phyloP scores from a whole-genome alignment of 768 basidiomycete genomes.

The Lanmaoa pseudosensibilis region DNA sequence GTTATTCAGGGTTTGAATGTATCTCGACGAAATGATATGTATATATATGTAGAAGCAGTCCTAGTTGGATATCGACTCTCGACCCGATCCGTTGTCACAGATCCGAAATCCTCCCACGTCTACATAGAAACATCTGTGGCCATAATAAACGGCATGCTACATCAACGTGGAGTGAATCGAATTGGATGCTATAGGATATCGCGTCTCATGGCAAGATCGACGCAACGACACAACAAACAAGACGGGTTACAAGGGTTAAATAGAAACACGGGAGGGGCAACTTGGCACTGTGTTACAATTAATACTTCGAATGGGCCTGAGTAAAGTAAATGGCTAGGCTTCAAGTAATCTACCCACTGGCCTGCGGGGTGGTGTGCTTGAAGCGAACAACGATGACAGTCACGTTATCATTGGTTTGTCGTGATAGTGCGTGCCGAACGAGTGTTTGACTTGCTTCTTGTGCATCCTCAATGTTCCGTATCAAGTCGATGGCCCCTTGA shows the following conservation, averaged over 20 bases:
- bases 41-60: no score
- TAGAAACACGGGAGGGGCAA: not conserved
- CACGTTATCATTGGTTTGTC: slow-evolving; percentile 94
- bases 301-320: not conserved
- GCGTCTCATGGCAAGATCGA: not conserved
- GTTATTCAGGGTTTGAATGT: not conserved
- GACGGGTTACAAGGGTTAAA: slow-evolving; percentile 2
- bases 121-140: not conserved
- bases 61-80: not conserved
- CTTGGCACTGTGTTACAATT: slow-evolving; percentile 7
- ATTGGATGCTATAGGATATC: slow-evolving; percentile 1
- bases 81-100: not conserved
- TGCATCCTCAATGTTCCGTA: slow-evolving; percentile 70
- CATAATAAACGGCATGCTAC: not conserved
- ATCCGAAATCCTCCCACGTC: not conserved
- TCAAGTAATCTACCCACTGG: slow-evolving; percentile 12
- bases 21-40: not conserved
- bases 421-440: slow-evolving; percentile 79
- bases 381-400: slow-evolving; percentile 89
- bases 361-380: slow-evolving; percentile 38
- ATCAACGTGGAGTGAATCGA: not conserved
- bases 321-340: slow-evolving; percentile 1
- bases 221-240: slow-evolving; percentile 3
- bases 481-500: slow-evolving; percentile 85
- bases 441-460: slow-evolving; percentile 79